Base-by-base conservation (phyloP, 306 rosid species). In the Citrullus amarus region DNA sequence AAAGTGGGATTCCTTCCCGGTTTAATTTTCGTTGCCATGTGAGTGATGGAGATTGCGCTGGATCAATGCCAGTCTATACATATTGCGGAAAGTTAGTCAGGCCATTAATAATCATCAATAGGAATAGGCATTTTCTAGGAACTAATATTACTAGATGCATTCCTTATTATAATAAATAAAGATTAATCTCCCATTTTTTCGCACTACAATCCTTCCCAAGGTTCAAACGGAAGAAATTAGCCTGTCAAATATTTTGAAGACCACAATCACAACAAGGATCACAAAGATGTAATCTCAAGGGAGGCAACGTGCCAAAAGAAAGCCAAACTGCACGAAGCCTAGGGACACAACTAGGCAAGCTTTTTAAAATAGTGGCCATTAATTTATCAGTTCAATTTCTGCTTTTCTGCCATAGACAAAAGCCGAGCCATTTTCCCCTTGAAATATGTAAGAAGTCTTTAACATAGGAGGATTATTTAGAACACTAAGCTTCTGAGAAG, bases 21-120 rank as follows among this genome's bases (percentile, higher is more conserved):
- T 86, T 89, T 82, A 94, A 57, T 77, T 84, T 89, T 57, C 98
- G 85, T 82, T 89, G 89, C 98, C 98, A 94, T 17, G 94, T 83
- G 82, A 94, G 89, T 48, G 77, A 80, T 25, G 94, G 87, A 72
- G 88, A 90, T 82, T 83, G 84, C 73, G 88, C 91, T 0, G 93
- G 89, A 69, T 87, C 89, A 87, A 89, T 90, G 96, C 88, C 73
- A 25, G 63, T 36, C 77, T 74, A 78, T 11, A 55, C 60, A 78
- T 9, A 61, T 4, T 20, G 55, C 79, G 82, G 71, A 79, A 39
- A 57, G 32, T 82, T 57, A 55, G 30, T 83, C 50, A 56, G 44
- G 56, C 44, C 28, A 60, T 51, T 1, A 34, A 32, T 32, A 20
- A 43, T 13, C 6, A n/a, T 44, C 76, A n/a, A 48, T 41, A 43